phyloP scores from a whole-genome alignment of 1,139 yeast genomes.

The Hyphopichia pseudoburtonii region DNA sequence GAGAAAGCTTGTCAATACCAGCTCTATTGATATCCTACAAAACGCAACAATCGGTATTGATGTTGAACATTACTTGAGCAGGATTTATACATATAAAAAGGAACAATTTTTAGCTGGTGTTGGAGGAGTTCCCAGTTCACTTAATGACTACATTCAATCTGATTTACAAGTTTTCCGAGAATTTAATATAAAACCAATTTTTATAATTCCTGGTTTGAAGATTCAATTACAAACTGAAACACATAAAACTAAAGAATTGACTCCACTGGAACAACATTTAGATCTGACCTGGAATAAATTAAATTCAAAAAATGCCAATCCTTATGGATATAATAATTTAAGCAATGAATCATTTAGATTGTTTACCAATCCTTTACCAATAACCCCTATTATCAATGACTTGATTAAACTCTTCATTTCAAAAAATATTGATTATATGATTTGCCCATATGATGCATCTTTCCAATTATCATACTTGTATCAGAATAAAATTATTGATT shows the following conservation, averaged over 20 bases:
- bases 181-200: conserved; percentile 69
- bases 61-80: conserved; percentile 71
- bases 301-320: conserved; percentile 22
- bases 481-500: conserved; percentile 59
- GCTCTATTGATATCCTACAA: conserved; percentile 65
- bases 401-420: conserved; percentile 59
- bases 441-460: conserved; percentile 83
- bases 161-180: conserved; percentile 64
- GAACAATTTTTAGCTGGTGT: conserved; percentile 77
- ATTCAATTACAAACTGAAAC: conserved; percentile 34
- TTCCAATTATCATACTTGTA: conserved; percentile 77
- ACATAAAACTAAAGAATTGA: conserved; percentile 38
- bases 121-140: conserved; percentile 77
- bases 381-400: conserved; percentile 53
- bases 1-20: conserved; percentile 59
- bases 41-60: conserved; percentile 82
- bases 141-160: conserved; percentile 56
- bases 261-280: conserved; percentile 46
- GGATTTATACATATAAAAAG: conserved; percentile 60
- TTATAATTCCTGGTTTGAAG: conserved; percentile 64
- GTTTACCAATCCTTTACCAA: conserved; percentile 45
- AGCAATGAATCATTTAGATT: conserved; percentile 45
- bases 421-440: conserved; percentile 60
- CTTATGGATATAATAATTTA: conserved; percentile 25
- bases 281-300: conserved; percentile 49